Conservation (phyloP, 2,329 filamentous ascomycete species). For the Alternaria conjuncta region DNA sequence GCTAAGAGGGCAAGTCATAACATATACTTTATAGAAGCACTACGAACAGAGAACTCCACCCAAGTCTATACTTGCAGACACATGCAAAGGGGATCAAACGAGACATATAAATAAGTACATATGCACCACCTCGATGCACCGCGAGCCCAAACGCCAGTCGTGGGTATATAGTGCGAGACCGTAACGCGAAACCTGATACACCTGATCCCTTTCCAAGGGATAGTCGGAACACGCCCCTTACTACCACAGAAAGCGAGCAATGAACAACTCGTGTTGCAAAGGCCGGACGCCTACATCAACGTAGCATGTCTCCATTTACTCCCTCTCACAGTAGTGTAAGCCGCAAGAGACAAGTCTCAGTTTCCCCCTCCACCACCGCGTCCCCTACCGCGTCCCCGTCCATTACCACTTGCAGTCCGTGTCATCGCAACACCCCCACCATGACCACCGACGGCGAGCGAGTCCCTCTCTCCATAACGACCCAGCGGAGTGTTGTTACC, state of each 20-base stretch:
- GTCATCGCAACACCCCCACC: slow-evolving; percentile 45
- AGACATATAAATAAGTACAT: background rate
- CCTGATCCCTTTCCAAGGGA: no score
- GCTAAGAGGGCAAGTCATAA: background rate
- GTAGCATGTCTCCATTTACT: background rate
- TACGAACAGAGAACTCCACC: background rate
- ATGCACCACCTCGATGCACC: background rate
- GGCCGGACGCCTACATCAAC: background rate
- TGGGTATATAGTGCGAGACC: slow-evolving; percentile 21
- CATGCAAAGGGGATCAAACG: background rate
- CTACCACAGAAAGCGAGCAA: no score
- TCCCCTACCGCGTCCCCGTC: slow-evolving; percentile 41
- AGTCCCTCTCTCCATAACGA: slow-evolving; percentile 37
- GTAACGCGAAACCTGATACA: slow-evolving; percentile 2
- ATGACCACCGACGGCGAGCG: slow-evolving; percentile 23
- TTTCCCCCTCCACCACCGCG: slow-evolving; percentile 12
- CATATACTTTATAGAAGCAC: background rate
- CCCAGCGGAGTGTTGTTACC: slow-evolving; percentile 47
- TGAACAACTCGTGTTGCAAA: no score
- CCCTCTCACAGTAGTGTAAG: background rate
- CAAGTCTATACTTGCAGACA: background rate
- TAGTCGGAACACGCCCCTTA: background rate
- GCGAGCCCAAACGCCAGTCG: slow-evolving; percentile 13
- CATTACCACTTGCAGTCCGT: slow-evolving; percentile 47
- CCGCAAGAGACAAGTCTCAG: background rate